These are phyloP conservation scores for Tardiomyces depauwii DNA, from an alignment of 1,139 yeast species.

Conservation along the genomic window DNA sequence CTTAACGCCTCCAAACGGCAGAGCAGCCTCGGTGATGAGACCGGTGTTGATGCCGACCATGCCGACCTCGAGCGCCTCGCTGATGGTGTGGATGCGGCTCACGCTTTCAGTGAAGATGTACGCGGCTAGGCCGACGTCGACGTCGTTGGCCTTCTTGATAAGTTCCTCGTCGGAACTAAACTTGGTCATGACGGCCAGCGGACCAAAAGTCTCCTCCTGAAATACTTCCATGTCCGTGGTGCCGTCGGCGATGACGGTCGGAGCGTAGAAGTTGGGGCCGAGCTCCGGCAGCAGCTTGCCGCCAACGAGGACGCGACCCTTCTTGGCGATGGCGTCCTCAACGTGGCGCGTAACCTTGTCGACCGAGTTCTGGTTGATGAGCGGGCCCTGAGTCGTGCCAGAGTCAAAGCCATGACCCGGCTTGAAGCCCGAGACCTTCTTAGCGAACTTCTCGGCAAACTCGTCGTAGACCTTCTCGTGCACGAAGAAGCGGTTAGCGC, in stretches of 20 bases:
- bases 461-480: slow-evolving; percentile 52
- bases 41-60: slow-evolving; percentile 79
- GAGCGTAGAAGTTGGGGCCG: slow-evolving; percentile 67
- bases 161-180: slow-evolving; percentile 60
- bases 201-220: slow-evolving; percentile 82
- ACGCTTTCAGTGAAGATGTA: slow-evolving; percentile 65
- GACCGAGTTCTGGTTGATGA: slow-evolving; percentile 58
- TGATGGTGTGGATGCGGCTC: slow-evolving; percentile 49
- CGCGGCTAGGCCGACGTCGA: slow-evolving; percentile 65
- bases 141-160: slow-evolving; percentile 53
- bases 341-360: slow-evolving; percentile 62
- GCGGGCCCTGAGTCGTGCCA: slow-evolving; percentile 68
- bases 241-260: slow-evolving; percentile 61
- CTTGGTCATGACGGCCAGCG: slow-evolving; percentile 63
- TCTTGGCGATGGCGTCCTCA: slow-evolving; percentile 61
- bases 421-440: slow-evolving; percentile 39
- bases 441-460: slow-evolving; percentile 41
- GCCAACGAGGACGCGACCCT: slow-evolving; percentile 53
- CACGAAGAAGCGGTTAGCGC: slow-evolving; percentile 66
- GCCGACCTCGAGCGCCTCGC: slow-evolving; percentile 67
- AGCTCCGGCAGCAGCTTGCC: slow-evolving; percentile 58
- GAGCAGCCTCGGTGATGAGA: slow-evolving; percentile 52
- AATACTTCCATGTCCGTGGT: slow-evolving; percentile 48
- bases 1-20: slow-evolving; percentile 76
- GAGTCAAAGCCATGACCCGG: slow-evolving; percentile 68